phyloP scores from a whole-genome alignment of 768 basidiomycete genomes.

The Mycena leptocephala region DNA sequence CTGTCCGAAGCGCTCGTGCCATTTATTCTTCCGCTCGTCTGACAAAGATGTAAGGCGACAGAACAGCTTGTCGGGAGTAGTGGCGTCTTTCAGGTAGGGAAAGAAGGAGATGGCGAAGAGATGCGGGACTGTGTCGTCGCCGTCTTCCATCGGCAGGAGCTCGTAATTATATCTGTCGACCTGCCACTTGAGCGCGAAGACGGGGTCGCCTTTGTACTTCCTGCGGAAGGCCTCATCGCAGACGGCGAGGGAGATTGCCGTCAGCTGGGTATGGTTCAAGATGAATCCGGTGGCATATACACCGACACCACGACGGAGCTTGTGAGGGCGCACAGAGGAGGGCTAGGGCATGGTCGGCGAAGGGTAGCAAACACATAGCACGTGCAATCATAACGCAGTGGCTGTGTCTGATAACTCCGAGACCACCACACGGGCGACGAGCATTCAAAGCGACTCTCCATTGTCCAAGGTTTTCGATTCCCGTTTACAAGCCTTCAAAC shows the following conservation, averaged over 20 bases:
- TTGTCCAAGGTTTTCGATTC: too few relatives aligned
- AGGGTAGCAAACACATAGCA: too few relatives aligned
- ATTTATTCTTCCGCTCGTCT: conserved; percentile 5
- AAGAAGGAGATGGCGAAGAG: conserved; percentile 14
- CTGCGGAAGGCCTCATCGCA: not conserved
- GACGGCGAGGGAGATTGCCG: not conserved
- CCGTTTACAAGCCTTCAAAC: too few relatives aligned
- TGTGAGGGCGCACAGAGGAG: not conserved
- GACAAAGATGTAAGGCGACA: not conserved
- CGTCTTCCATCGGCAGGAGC: conserved; percentile 10
- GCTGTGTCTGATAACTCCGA: too few relatives aligned
- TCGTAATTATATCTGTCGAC: not conserved
- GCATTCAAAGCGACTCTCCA: too few relatives aligned
- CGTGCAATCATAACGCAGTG: too few relatives aligned
- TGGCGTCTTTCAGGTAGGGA: not conserved
- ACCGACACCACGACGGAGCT: not conserved
- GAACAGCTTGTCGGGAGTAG: not conserved
- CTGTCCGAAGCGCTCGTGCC: not conserved
- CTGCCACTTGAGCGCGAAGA: conserved; percentile 6
- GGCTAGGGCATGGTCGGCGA: too few relatives aligned
- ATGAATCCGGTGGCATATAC: conserved; percentile 9
- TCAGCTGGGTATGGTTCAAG: not conserved
- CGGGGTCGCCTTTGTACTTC: not conserved
- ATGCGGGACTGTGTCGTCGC: not conserved
- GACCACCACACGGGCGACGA: too few relatives aligned